These are phyloP conservation scores for Candida labiduridarum DNA, from an alignment of 1,139 yeast genomes.

Conservation along the genomic window DNA sequence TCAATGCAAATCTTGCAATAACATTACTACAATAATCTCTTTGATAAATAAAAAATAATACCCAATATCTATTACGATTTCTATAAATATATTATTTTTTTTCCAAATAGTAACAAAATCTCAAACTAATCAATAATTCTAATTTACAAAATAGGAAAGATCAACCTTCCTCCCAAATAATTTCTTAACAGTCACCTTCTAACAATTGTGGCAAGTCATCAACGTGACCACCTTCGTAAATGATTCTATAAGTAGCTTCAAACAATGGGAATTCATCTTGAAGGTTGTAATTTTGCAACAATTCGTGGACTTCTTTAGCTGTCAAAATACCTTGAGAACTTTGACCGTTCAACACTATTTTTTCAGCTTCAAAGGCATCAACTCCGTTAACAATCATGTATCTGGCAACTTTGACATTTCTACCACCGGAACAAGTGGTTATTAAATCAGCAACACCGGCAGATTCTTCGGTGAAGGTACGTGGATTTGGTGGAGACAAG, in stretches of 20 bases:
- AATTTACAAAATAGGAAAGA: background rate
- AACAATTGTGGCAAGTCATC: slow-evolving; percentile 64
- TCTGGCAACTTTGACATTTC: slow-evolving; percentile 88
- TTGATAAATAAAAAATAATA: background rate
- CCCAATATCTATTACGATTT: background rate
- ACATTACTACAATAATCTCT: too few species aligned
- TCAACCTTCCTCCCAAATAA: background rate
- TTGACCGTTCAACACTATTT: slow-evolving; percentile 84
- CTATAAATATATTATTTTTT: slow-evolving; percentile 1
- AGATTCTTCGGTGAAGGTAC: slow-evolving; percentile 86
- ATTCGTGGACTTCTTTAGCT: slow-evolving; percentile 84
- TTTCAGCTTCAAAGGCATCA: slow-evolving; percentile 78
- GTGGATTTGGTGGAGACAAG: slow-evolving; percentile 69
- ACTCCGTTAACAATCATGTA: slow-evolving; percentile 73
- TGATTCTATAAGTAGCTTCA: slow-evolving; percentile 80
- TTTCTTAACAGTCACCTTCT: slow-evolving; percentile 30
- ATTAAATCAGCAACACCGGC: slow-evolving; percentile 97
- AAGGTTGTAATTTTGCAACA: slow-evolving; percentile 62
- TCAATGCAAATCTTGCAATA: too few species aligned
- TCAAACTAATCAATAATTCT: slow-evolving; percentile 4
- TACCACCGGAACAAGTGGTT: slow-evolving; percentile 95
- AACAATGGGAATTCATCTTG: slow-evolving; percentile 82
- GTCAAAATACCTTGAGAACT: slow-evolving; percentile 93
- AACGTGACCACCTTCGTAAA: slow-evolving; percentile 70
- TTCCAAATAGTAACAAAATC: background rate